Percentiles rank a stretch among this genome's conserved stretches.
Evolutionary conservation across 768 basidiomycete genomes (phyloP).

Genomic region (Lactifluus hygrophoroides): DNA sequence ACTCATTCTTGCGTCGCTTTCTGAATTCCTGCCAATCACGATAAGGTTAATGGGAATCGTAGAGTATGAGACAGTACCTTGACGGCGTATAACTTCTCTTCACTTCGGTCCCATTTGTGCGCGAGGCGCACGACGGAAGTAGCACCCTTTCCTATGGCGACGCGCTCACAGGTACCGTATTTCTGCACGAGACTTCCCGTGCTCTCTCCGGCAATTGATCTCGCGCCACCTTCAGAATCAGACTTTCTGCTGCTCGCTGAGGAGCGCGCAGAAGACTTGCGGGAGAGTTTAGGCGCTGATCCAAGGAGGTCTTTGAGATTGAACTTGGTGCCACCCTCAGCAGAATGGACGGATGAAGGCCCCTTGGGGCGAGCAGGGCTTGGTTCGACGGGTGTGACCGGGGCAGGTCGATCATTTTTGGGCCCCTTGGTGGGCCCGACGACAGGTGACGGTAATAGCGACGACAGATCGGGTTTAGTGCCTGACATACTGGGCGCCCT

Average conservation of each 20-base stretch:
- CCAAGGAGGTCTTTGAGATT: slow-evolving; percentile 76
- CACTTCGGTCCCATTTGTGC: slow-evolving; percentile 96
- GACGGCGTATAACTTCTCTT: slow-evolving; percentile 96
- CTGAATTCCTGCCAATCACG: slow-evolving; percentile 76
- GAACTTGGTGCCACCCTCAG: slow-evolving; percentile 61
- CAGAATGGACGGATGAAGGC: slow-evolving; percentile 44
- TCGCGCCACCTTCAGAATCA: slow-evolving; percentile 49
- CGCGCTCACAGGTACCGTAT: slow-evolving; percentile 95
- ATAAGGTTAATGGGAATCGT: background rate
- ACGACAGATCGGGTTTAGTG: slow-evolving; percentile 16
- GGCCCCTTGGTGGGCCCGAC: slow-evolving; percentile 5
- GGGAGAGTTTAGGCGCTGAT: slow-evolving; percentile 62
- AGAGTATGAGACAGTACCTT: slow-evolving; percentile 49
- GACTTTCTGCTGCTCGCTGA: slow-evolving; percentile 55
- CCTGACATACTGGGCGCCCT: slow-evolving; percentile 30
- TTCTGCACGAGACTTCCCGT: slow-evolving; percentile 66
- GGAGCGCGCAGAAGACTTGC: slow-evolving; percentile 66
- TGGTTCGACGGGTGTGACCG: slow-evolving; percentile 9
- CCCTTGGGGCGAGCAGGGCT: slow-evolving; percentile 18
- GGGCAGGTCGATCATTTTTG: slow-evolving; percentile 1
- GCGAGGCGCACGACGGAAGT: slow-evolving; percentile 93
- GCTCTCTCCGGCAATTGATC: slow-evolving; percentile 42
- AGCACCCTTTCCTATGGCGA: slow-evolving; percentile 97
- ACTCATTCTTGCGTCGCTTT: slow-evolving; percentile 94
- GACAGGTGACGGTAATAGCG: slow-evolving; percentile 1